Conservation (phyloP, 2,329 filamentous ascomycete genomes). For the Diaporthe capsici region DNA sequence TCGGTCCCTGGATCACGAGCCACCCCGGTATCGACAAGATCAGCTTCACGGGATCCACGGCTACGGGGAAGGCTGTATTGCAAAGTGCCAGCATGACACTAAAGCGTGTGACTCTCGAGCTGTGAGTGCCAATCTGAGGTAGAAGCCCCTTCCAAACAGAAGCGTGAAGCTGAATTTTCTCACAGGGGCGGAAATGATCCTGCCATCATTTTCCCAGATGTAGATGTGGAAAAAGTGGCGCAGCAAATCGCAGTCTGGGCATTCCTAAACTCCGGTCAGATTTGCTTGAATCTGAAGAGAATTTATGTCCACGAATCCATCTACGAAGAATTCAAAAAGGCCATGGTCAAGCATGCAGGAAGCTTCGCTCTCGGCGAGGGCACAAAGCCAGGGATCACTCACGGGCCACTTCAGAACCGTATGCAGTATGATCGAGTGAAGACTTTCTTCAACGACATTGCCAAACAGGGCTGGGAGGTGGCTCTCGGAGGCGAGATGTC, state of each 20-base stretch:
- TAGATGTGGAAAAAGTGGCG: constrained; percentile 52
- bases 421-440: constrained; percentile 63
- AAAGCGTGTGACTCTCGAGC: constrained; percentile 60
- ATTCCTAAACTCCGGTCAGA: constrained; percentile 71
- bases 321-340: constrained; percentile 62
- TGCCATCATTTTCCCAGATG: constrained; percentile 60
- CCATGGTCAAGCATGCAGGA: constrained; percentile 62
- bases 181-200: constrained; percentile 62
- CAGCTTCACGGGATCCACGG: constrained; percentile 72
- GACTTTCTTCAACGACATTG: background rate
- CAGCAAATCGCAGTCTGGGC: constrained; percentile 60
- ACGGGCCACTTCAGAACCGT: constrained; percentile 72
- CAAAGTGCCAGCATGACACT: constrained; percentile 58
- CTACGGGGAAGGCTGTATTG: constrained; percentile 54
- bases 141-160: background rate
- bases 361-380: constrained; percentile 48
- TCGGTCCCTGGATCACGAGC: constrained; percentile 71
- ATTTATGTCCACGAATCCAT: constrained; percentile 69
- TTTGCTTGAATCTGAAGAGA: constrained; percentile 67
- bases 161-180: background rate
- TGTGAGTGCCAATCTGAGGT: constrained; percentile 16
- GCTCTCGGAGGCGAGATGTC: constrained; percentile 57
- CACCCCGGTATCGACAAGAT: constrained; percentile 74
- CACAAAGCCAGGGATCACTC: constrained; percentile 35
- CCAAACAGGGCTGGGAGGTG: constrained; percentile 58